These are phyloP conservation scores for Garcia nutans DNA, from an alignment of 345 rosid genomes.

Conservation along the genomic window DNA sequence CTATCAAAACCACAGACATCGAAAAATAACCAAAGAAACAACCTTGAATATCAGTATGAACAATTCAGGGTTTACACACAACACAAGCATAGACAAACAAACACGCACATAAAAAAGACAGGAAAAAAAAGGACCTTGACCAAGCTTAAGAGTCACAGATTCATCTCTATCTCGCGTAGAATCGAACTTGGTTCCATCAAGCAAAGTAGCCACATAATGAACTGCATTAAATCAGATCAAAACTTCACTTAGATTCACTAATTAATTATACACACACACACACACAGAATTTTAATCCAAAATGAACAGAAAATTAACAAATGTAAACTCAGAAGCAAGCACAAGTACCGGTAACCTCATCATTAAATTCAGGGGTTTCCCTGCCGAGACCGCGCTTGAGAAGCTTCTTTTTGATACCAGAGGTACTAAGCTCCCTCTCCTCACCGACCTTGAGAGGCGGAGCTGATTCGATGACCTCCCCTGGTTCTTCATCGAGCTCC, in stretches of 20 bases:
- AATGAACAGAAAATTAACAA: background rate
- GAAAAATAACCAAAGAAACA: background rate
- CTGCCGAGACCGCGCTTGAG: slow-evolving; percentile 46
- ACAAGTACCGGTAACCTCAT: slow-evolving; percentile 45
- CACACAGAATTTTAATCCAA: background rate
- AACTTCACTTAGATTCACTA: too few relatives aligned
- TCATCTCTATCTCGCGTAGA: slow-evolving; percentile 43
- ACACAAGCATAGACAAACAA: background rate
- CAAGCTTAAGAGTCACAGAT: slow-evolving; percentile 46
- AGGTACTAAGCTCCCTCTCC: slow-evolving; percentile 42
- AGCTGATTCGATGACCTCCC: slow-evolving; percentile 63
- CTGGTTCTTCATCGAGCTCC: slow-evolving; percentile 60
- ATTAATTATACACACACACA: too few relatives aligned
- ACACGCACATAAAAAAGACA: background rate
- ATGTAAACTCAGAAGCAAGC: background rate
- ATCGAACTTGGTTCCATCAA: slow-evolving; percentile 48
- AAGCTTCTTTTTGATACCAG: slow-evolving; percentile 52
- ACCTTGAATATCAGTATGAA: background rate
- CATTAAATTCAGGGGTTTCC: slow-evolving; percentile 61
- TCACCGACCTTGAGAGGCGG: slow-evolving; percentile 61
- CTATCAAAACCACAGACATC: slow-evolving; percentile 23
- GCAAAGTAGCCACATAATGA: slow-evolving; percentile 49
- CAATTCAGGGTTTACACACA: background rate
- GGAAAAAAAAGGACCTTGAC: slow-evolving; percentile 30
- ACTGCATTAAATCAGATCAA: slow-evolving; percentile 33